Base-by-base conservation (phyloP, 2,329 filamentous ascomycete genomes). In the Diaporthe caulivora region DNA sequence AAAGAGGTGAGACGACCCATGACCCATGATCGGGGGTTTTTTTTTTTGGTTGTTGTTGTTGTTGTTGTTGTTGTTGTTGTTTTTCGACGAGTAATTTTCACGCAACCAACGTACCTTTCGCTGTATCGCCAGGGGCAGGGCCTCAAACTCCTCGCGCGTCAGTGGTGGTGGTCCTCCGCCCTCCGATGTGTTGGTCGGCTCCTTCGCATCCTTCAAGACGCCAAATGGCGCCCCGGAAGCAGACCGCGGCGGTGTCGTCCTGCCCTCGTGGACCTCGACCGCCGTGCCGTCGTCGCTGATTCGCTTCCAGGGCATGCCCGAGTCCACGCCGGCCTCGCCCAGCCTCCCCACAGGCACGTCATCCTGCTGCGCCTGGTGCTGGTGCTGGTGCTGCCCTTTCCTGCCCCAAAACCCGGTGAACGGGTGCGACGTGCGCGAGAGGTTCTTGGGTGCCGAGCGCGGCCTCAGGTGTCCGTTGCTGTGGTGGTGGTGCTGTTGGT, bases 111-210 rank as follows among this genome's bases (percentile, higher is more conserved):
- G 80, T 80, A 88, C 87, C 84, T 88, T 88, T 79, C 85, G 83
- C 76, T 85, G 83, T 29, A 88, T 85, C n/a, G 86, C 86, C 58
- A 86, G 76, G 11, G 87, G 86, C 71, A 88, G 80, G 51, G 85
- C 83, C 76, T 87, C 85, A 77, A 87, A 88, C 77, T 88, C 86
- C 74, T 87, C 86, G 62, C 83, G 81, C 2, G 86, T 84, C 75
- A 85, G 77, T 55, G 65, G 71, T 34, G 58, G 73, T 40, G 67
- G 67, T 40, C 67, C 60, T 51, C 65, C 71, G 44, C 51, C 51
- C 15, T 72, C 70, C n/a, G 54, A 54, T 58, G 47, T 24, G 62
- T 24, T 42, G 54, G 58, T 44, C 57, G 53, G 70, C 34, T 71
- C 73, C 29, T 72, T 72, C 64, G 34, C n/a, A 47, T 72, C 65